These are phyloP conservation scores for Pseudocercospora musae DNA, from an alignment of 2,329 filamentous ascomycete genomes.

Conservation along the genomic window DNA sequence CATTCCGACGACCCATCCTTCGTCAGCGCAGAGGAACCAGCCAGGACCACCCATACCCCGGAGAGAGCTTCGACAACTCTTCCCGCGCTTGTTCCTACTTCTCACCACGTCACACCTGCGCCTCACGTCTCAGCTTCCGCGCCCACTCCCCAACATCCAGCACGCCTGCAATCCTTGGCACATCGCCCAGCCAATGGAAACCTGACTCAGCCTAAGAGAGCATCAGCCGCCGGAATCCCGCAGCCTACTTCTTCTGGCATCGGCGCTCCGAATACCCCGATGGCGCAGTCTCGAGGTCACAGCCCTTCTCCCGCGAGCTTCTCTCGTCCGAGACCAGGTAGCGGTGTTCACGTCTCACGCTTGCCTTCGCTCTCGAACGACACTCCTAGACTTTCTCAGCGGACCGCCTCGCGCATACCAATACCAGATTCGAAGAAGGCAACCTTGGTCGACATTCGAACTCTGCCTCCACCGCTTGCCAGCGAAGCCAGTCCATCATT, in stretches of 20 bases:
- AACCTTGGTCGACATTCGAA: slow-evolving; percentile 26
- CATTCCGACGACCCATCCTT: slow-evolving; percentile 14
- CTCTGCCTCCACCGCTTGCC: background rate
- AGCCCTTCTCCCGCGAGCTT: slow-evolving; percentile 30
- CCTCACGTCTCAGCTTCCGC: background rate
- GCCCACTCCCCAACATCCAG: background rate
- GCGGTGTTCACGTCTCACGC: background rate
- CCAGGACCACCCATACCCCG: background rate
- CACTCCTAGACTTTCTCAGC: background rate
- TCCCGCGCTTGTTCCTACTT: background rate
- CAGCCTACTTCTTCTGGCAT: background rate
- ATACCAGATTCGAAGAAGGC: slow-evolving; percentile 26
- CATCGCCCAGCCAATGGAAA: background rate
- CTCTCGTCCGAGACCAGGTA: slow-evolving; percentile 23
- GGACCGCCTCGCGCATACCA: slow-evolving; percentile 31
- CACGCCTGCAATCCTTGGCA: slow-evolving; percentile 6
- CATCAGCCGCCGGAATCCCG: background rate
- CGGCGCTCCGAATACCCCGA: background rate
- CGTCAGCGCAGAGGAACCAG: slow-evolving; percentile 11
- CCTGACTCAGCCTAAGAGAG: background rate
- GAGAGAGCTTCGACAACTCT: background rate
- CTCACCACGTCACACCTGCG: background rate
- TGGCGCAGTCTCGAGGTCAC: slow-evolving; percentile 18
- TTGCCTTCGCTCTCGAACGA: slow-evolving; percentile 1
- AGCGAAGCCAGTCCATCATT: slow-evolving; percentile 10